Evolutionary conservation across 2,329 filamentous ascomycete genomes (phyloP).

Genomic region (Westerdykella ornata): DNA sequence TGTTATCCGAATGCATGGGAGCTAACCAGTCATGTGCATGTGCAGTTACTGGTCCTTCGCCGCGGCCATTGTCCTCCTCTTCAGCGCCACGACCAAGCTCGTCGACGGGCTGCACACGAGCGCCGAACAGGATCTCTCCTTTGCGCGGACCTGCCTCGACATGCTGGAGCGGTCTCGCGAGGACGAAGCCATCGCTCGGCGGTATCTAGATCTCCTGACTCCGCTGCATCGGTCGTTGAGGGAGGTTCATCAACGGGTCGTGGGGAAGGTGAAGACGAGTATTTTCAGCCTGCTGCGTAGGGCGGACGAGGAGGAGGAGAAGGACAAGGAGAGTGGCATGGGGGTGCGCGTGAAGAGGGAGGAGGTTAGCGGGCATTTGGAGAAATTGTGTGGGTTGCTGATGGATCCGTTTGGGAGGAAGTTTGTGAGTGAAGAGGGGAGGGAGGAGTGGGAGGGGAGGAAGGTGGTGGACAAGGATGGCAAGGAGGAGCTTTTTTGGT

Average conservation of each 20-base stretch:
- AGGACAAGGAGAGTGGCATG: constrained; percentile 21
- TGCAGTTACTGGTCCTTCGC: constrained; percentile 35
- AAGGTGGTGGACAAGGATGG: constrained; percentile 26
- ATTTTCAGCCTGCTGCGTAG: constrained; percentile 24
- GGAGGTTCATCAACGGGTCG: constrained; percentile 27
- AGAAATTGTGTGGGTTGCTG: constrained; percentile 29
- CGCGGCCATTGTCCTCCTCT: constrained; percentile 30
- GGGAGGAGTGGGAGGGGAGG: constrained; percentile 62
- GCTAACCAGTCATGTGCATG: background rate
- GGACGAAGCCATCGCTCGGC: constrained; percentile 30
- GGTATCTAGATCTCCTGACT: constrained; percentile 29
- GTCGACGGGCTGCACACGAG: constrained; percentile 25
- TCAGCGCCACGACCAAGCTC: constrained; percentile 30
- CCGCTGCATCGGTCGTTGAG: constrained; percentile 31
- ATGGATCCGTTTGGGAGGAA: constrained; percentile 34
- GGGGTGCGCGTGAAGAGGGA: constrained; percentile 25
- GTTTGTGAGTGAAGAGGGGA: constrained; percentile 65
- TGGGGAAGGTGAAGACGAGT: constrained; percentile 30
- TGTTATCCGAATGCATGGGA: background rate
- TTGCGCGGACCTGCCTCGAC: constrained; percentile 32
- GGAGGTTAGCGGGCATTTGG: constrained; percentile 32
- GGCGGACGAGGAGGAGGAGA: constrained; percentile 24
- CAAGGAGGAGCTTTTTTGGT: constrained; percentile 18
- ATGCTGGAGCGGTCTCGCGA: constrained; percentile 28
- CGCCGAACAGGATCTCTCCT: constrained; percentile 29